Percentiles rank a stretch among this genome's conserved stretches.
Evolutionary conservation across 148 eudicot genomes (phyloP).

Genomic region (Drosera capensis): DNA sequence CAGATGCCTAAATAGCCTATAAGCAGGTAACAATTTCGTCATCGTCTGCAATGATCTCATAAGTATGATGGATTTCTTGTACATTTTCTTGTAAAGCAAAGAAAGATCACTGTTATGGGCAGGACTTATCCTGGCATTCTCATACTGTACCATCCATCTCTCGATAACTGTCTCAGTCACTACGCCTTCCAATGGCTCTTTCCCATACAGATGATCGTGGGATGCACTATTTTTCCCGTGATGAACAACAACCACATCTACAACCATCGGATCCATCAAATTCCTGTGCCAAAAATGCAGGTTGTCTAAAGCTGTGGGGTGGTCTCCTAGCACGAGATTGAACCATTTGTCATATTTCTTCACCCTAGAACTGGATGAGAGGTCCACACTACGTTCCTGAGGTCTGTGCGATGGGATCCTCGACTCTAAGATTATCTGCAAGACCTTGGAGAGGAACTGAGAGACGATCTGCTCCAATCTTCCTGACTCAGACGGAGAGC

Average conservation of each 20-base stretch:
- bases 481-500: constrained; percentile 39
- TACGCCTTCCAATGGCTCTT: constrained; percentile 19
- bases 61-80: constrained; percentile 80
- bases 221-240: constrained; percentile 18
- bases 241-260: constrained; percentile 65
- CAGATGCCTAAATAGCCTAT: constrained; percentile 49
- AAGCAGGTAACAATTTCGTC: constrained; percentile 88
- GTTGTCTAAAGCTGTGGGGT: constrained; percentile 72
- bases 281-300: constrained; percentile 71
- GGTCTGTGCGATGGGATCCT: constrained; percentile 64
- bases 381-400: constrained; percentile 21
- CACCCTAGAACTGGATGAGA: constrained; percentile 15
- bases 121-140: constrained; percentile 26
- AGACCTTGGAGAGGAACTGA: constrained; percentile 68
- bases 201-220: constrained; percentile 9
- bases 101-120: constrained; percentile 39
- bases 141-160: constrained; percentile 89
- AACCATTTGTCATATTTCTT: constrained; percentile 89
- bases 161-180: constrained; percentile 68
- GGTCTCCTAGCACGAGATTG: constrained; percentile 67
- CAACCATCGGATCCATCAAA: constrained; percentile 87
- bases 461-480: constrained; percentile 67
- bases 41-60: constrained; percentile 64
- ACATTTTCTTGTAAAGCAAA: constrained; percentile 59
- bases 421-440: constrained; percentile 75